Percentiles rank a stretch among this genome's conserved stretches.
Conservation (phyloP, 805 yeast genomes). For the Saccharomycopsis javanensis region DNA sequence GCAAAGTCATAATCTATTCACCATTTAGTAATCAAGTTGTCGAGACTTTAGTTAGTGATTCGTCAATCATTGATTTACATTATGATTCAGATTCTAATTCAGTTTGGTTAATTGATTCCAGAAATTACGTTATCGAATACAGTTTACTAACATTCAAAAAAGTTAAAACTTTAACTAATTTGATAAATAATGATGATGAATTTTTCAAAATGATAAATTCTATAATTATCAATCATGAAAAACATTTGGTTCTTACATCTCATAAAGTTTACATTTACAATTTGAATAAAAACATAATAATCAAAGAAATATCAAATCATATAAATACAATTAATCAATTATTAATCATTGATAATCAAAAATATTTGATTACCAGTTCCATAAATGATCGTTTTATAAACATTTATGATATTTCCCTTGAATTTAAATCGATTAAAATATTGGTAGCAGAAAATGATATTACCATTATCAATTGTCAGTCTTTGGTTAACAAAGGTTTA, state of each 20-base stretch:
- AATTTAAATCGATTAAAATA: constrained; percentile 36
- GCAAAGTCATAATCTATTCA: constrained; percentile 54
- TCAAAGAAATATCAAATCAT: constrained; percentile 64
- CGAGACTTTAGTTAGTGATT: constrained; percentile 39
- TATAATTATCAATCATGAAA: constrained; percentile 19
- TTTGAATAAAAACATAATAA: constrained; percentile 29
- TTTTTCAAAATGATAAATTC: constrained; percentile 8
- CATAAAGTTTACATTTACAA: constrained; percentile 53
- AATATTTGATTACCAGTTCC: constrained; percentile 60
- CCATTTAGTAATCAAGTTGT: constrained; percentile 53
- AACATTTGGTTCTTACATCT: constrained; percentile 47
- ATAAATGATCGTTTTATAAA: constrained; percentile 75
- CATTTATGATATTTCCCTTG: constrained; percentile 42
- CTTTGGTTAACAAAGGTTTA: constrained; percentile 8
- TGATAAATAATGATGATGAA: constrained; percentile 12
- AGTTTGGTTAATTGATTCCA: constrained; percentile 51
- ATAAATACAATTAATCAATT: constrained; percentile 54
- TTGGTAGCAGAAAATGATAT: constrained; percentile 65
- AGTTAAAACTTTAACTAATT: constrained; percentile 12
- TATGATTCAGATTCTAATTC: constrained; percentile 33
- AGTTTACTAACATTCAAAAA: constrained; percentile 34
- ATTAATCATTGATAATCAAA: constrained; percentile 30
- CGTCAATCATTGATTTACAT: constrained; percentile 42
- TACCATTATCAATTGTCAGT: constrained; percentile 32
- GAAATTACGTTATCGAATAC: constrained; percentile 55